These are phyloP conservation scores for Psilocybe mexicana DNA, from an alignment of 1,284 basidiomycete species.

Conservation along the genomic window DNA sequence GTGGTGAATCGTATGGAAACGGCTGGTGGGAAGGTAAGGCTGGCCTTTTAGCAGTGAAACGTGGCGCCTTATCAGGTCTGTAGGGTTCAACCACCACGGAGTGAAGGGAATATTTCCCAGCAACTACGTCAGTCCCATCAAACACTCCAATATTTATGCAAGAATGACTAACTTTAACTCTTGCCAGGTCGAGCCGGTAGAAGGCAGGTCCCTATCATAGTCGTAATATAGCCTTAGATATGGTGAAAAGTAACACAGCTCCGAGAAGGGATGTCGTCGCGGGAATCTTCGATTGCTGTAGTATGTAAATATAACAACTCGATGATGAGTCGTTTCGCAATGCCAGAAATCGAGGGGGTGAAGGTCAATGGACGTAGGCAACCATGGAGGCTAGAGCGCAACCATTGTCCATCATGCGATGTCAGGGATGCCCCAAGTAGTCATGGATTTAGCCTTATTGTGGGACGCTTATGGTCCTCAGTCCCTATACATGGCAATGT, in stretches of 20 bases:
- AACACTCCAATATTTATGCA: background rate
- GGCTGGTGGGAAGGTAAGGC: constrained; percentile 84
- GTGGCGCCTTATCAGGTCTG: constrained; percentile 7
- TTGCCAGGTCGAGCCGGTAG: constrained; percentile 17
- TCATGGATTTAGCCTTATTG: constrained; percentile 20
- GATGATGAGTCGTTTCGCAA: background rate
- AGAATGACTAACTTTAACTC: constrained; percentile 10
- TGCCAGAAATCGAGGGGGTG: background rate
- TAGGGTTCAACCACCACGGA: constrained; percentile 62
- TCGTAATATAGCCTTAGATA: background rate
- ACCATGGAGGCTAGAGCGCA: background rate
- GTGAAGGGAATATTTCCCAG: constrained; percentile 80
- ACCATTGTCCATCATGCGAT: background rate
- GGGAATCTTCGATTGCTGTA: background rate
- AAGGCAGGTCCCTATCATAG: background rate
- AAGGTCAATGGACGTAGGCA: background rate
- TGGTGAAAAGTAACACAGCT: background rate
- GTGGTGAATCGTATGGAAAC: constrained; percentile 66
- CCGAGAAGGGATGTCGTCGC: background rate
- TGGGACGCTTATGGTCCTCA: constrained; percentile 17
- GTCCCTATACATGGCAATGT: constrained; percentile 6
- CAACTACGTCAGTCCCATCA: constrained; percentile 67
- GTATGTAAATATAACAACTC: background rate
- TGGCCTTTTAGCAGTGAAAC: background rate
- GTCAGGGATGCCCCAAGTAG: background rate